Evolutionary conservation across 2,329 filamentous ascomycete genomes (phyloP).

Genomic region (Juglanconis oblonga): DNA sequence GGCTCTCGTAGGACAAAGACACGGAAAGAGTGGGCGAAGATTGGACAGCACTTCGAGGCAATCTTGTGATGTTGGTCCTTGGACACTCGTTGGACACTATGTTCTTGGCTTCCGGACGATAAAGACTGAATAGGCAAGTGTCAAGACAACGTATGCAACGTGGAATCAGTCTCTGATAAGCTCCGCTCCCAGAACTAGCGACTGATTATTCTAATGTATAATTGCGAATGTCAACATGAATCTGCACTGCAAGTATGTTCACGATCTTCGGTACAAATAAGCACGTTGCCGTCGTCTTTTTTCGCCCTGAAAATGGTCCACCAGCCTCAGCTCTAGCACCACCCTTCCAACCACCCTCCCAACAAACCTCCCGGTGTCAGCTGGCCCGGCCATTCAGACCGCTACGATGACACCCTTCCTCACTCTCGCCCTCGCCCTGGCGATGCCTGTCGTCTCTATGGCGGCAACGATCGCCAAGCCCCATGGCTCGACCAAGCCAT

Average conservation of each 20-base stretch:
- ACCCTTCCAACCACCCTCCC: background rate
- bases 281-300: background rate
- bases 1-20: background rate
- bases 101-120: slow-evolving; percentile 5
- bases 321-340: slow-evolving; percentile 1
- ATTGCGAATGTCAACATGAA: background rate
- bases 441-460: slow-evolving; percentile 8
- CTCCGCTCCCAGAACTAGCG: background rate
- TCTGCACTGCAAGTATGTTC: background rate
- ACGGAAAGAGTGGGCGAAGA: background rate
- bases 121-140: slow-evolving; percentile 13
- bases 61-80: background rate
- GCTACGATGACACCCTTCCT: slow-evolving; percentile 15
- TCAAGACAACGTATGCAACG: background rate
- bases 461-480: slow-evolving; percentile 9
- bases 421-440: slow-evolving; percentile 7
- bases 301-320: background rate
- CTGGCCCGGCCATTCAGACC: slow-evolving; percentile 3
- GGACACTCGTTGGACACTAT: background rate
- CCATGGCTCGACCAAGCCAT: slow-evolving; percentile 2
- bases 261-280: slow-evolving; percentile 1
- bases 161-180: background rate
- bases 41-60: slow-evolving; percentile 5
- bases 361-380: background rate
- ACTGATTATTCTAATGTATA: background rate